These are phyloP conservation scores for Leccinum griseonigrum DNA, from an alignment of 1,284 basidiomycete species.

Conservation along the genomic window DNA sequence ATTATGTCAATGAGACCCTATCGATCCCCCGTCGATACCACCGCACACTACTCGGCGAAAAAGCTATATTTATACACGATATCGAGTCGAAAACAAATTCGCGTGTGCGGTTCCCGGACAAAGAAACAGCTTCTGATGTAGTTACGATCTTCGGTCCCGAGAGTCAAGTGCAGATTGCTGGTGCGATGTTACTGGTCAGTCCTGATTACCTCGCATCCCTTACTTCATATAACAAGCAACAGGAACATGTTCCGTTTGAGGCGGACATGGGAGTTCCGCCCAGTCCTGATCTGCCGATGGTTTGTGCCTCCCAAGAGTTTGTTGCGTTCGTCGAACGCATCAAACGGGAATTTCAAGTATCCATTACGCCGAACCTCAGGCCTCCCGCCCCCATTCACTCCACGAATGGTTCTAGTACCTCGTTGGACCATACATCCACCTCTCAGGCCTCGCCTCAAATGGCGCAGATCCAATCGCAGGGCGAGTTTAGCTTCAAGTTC, in stretches of 20 bases:
- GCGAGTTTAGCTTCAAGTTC: conserved; percentile 93
- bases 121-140: conserved; percentile 89
- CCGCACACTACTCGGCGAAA: conserved; percentile 92
- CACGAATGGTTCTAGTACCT: conserved; percentile 31
- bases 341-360: conserved; percentile 92
- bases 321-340: conserved; percentile 80
- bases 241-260: conserved; percentile 98
- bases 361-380: conserved; percentile 77
- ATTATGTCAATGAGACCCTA: conserved; percentile 92
- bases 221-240: conserved; percentile 15
- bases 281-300: conserved; percentile 71
- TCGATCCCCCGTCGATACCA: conserved; percentile 94
- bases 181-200: conserved; percentile 89
- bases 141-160: conserved; percentile 96
- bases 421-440: conserved; percentile 25
- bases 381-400: conserved; percentile 35
- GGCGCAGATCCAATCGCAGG: conserved; percentile 43
- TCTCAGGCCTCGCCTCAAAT: conserved; percentile 32
- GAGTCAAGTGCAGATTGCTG: conserved; percentile 94
- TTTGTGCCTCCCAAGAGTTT: conserved; percentile 81
- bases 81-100: conserved; percentile 98
- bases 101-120: conserved; percentile 91
- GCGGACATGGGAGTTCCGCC: conserved; percentile 92
- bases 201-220: neutral
- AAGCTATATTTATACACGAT: conserved; percentile 95